Evolutionary conservation across 2,329 filamentous ascomycete genomes (phyloP).

Genomic region (Chaetomiaceae sp.): DNA sequence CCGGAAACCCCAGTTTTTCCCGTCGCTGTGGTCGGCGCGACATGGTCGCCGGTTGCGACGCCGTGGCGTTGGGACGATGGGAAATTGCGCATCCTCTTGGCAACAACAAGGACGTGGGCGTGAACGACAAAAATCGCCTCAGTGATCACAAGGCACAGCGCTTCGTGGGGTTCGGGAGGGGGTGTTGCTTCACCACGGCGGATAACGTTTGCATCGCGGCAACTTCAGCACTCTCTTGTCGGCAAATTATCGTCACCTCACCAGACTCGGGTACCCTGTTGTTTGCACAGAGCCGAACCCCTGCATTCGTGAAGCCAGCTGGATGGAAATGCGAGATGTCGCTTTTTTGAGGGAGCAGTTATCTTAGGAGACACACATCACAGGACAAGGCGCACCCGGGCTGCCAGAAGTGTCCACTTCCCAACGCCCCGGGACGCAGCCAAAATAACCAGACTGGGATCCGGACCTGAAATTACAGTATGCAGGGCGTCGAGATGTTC

Average conservation of each 20-base stretch:
- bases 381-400: background rate
- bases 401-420: background rate
- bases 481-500: background rate
- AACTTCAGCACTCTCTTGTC: no score
- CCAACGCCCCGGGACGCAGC: background rate
- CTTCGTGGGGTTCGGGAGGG: no score
- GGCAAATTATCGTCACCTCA: no score
- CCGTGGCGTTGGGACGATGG: slow-evolving; percentile 18
- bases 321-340: background rate
- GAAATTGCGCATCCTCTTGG: slow-evolving; percentile 8
- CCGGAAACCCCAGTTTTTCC: slow-evolving; percentile 10
- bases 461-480: background rate
- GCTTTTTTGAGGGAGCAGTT: background rate
- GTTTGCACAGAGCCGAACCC: no score
- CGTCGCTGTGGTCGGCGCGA: slow-evolving; percentile 13
- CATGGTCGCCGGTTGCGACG: slow-evolving; percentile 4
- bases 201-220: no score
- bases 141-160: no score
- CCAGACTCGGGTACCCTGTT: background rate
- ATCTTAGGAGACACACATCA: background rate
- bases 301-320: no score
- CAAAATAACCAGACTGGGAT: background rate
- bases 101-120: background rate
- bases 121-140: no score
- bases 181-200: no score